Base-by-base conservation (phyloP, 2,329 filamentous ascomycete species). In the Pseudogymnoascus sp. region DNA sequence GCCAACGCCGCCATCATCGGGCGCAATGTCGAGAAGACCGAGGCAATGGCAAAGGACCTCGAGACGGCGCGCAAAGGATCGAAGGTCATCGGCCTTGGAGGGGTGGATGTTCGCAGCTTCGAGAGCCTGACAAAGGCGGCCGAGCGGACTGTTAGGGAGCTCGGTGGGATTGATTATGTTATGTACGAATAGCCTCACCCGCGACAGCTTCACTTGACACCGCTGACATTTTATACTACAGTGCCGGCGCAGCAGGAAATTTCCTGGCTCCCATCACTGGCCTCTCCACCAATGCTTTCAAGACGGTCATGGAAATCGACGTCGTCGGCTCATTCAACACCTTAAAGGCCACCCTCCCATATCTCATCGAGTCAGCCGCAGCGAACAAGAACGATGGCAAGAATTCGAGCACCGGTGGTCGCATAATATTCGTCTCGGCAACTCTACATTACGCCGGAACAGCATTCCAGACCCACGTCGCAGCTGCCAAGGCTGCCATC, bases 1-100 rank as follows among this genome's bases (percentile, higher is more conserved):
- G 93, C 92, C 50, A 88, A 97, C 70, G 95, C 95, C 60, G 96
- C 90, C 76, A 97, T 99, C 72, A 84, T 97, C 63, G 95, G 95
- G 42, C 88, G 95, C 69, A 96, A 91, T 74, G 84, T 88, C 50
- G 86, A 91, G 69, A 97, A 97, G 81, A 97, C 93, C 0, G 89
- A 95, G 74, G 76, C 78, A 1, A 88, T 86, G 70, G 95, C 95
- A 4, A 83, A 82, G 67, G 91, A 95, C 70, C 93, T 99, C 69
- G 89, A 89, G 8, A 88, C 87, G 1, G 89, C 87, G 31, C 84
- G 95, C 26, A 75, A 81, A 0, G 93, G 93, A 1, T 86, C 92
- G 38, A 93, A 88, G 72, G 93, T 97, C 26, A 81, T 99, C 59
- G 93, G 91, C 2, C 86, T 97, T 64, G 92, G 93, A 14, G 86